phyloP scores from a whole-genome alignment of 257 asterid species.

The Marsdenia floribunda region DNA sequence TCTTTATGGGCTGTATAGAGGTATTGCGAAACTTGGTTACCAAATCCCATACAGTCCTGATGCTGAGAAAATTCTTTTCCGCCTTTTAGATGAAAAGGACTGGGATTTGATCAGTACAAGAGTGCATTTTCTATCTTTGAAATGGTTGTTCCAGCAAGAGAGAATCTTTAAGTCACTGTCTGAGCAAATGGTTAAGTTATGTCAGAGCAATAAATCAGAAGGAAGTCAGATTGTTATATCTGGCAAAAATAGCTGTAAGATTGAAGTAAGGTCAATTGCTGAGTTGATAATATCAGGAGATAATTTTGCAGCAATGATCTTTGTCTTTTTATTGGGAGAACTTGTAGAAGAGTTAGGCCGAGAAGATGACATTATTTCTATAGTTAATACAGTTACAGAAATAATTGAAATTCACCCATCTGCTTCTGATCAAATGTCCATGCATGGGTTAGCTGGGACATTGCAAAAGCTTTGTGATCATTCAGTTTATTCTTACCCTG shows the following conservation, averaged over 20 bases:
- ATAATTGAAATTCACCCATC: constrained; percentile 56
- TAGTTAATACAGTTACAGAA: constrained; percentile 39
- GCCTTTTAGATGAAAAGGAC: constrained; percentile 51
- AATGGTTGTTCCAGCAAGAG: constrained; percentile 95
- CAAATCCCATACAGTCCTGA: constrained; percentile 86
- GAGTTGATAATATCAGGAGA: constrained; percentile 66
- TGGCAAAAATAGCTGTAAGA: constrained; percentile 27
- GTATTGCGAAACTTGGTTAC: constrained; percentile 67
- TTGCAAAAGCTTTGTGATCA: constrained; percentile 40
- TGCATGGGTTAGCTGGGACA: constrained; percentile 57
- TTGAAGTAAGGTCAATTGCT: constrained; percentile 49
- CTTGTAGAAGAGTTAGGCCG: constrained; percentile 40
- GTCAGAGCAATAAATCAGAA: constrained; percentile 38
- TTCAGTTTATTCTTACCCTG: constrained; percentile 36
- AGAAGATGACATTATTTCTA: constrained; percentile 53
- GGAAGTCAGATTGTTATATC: constrained; percentile 27
- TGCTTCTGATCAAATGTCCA: constrained; percentile 71
- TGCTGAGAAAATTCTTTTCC: constrained; percentile 73
- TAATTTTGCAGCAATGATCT: constrained; percentile 48
- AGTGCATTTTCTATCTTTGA: constrained; percentile 61
- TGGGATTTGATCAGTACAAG: constrained; percentile 72
- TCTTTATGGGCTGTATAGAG: constrained; percentile 75
- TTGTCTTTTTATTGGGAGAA: constrained; percentile 56
- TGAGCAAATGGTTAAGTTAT: constrained; percentile 56
- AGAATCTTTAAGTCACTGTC: constrained; percentile 57